Evolutionary conservation across 371 early-diverging fungal genomes (phyloP), one percentile per base, ranked within the genome.

Genomic region (Apophysomyces ossiformis): DNA sequence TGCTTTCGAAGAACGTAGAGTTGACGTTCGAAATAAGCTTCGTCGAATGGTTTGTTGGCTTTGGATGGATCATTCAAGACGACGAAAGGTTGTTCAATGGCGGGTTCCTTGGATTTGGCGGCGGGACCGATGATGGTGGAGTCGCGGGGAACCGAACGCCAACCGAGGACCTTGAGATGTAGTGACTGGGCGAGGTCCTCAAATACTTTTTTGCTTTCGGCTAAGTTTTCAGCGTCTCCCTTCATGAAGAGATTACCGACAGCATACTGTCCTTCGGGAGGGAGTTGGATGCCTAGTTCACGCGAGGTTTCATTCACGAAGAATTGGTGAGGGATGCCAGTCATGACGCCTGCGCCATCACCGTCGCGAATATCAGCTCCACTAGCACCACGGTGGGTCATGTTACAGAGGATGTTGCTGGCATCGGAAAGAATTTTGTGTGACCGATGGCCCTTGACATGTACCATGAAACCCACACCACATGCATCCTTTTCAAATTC

Each of bases 371-470:
- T 87, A 76, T 96, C 96, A 45, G 96, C 94, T 65, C 96, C 96
- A 18, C 90, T 91, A 41, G 94, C 93, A 75, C 98, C 98, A 69
- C 98, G 90, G 81, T 98, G 98, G 59, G 94, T 94, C 96, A 96
- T 96, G 79, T 94, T 94, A 85, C 93, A 93, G 37, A 95, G 89
- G 43, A 60, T 83, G 74, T 76, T 72, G 61, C 83, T 80, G n/a
- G 95, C 93, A 74, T 95, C 91, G 61, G 79, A 86, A 47, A 95
- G 85, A 65, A 95, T 89, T 69, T 85, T 81, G 87, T 96, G 93
- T 15, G 90, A 87, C 54, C 87, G 72, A 15, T 78, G 73, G 58
- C 89, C 90, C 71, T 92, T 90, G 80, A 96, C 93, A 76, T 93
- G 88, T 65, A 91, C 90, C 60, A 95, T 89, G 74, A 96, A 96